Percentiles rank a stretch among this genome's conserved stretches.
phyloP scores from a whole-genome alignment of 495 filamentous ascomycete genomes.

The Daldinia grandis region DNA sequence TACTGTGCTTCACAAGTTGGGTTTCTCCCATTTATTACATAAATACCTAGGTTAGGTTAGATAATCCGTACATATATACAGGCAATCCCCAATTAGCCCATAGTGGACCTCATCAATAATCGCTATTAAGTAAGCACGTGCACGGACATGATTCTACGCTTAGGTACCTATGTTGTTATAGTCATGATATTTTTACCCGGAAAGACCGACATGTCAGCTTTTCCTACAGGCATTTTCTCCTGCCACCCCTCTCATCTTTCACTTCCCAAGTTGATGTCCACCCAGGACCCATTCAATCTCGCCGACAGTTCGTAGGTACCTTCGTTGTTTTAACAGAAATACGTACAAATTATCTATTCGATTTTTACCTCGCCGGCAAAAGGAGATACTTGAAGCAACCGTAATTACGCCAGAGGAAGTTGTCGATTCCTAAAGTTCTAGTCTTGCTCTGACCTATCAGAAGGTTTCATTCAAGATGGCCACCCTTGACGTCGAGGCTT shows the following conservation, averaged over 20 bases:
- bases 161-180: background rate
- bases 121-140: background rate
- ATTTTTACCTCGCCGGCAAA: background rate
- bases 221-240: conserved; percentile 30
- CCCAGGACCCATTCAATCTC: conserved; percentile 14
- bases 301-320: conserved; percentile 13
- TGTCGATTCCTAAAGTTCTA: background rate
- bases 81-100: background rate
- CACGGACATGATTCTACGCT: background rate
- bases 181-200: conserved; percentile 18
- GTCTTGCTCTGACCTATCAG: conserved; percentile 12
- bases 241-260: conserved; percentile 33
- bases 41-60: too few species aligned
- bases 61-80: too few species aligned
- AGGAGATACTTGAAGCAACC: background rate
- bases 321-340: conserved; percentile 7
- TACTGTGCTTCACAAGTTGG: too few species aligned
- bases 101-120: too few species aligned
- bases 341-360: background rate
- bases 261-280: conserved; percentile 16
- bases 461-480: conserved; percentile 68
- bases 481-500: conserved; percentile 90
- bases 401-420: conserved; percentile 1
- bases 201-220: conserved; percentile 14
- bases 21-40: too few species aligned